Conservation (phyloP, 108 stramenopile genomes). For the Cyclostephanos tholiformis region DNA sequence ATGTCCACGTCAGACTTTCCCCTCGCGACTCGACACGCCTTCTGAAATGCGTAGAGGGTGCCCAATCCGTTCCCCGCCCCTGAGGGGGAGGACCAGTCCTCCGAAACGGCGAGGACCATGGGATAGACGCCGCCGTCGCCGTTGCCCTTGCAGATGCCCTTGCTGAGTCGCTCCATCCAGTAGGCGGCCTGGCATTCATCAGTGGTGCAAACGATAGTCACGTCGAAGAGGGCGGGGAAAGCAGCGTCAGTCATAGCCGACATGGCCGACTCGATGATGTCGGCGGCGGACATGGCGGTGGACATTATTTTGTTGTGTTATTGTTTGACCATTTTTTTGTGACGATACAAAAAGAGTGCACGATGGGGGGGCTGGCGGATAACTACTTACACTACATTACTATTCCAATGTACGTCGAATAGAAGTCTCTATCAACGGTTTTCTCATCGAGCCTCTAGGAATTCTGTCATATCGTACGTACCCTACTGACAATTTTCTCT, state of each 20-base stretch:
- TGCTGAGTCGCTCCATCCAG: slow-evolving; percentile 92
- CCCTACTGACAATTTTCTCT: too few relatives aligned
- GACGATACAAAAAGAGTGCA: too few relatives aligned
- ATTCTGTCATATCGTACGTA: too few relatives aligned
- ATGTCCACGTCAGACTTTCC: slow-evolving; percentile 67
- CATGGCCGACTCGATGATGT: slow-evolving; percentile 73
- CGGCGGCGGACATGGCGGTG: slow-evolving; percentile 5
- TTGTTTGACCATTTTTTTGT: too few relatives aligned
- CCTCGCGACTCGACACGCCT: slow-evolving; percentile 84
- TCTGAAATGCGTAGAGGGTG: slow-evolving; percentile 94
- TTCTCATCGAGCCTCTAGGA: too few relatives aligned
- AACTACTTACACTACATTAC: too few relatives aligned
- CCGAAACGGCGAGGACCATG: slow-evolving; percentile 92
- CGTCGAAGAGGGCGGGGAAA: slow-evolving; percentile 77
- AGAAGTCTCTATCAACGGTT: too few relatives aligned
- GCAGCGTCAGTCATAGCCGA: slow-evolving; percentile 70
- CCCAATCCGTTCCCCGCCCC: slow-evolving; percentile 97
- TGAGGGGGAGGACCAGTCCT: slow-evolving; percentile 89
- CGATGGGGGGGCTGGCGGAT: too few relatives aligned
- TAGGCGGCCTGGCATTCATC: slow-evolving; percentile 95
- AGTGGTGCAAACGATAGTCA: slow-evolving; percentile 95
- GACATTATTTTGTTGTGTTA: too few relatives aligned
- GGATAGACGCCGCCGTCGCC: slow-evolving; percentile 44
- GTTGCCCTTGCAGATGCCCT: slow-evolving; percentile 55
- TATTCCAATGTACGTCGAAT: too few relatives aligned